Evolutionary conservation across 2,329 filamentous ascomycete genomes (phyloP), one percentile per base, ranked within the genome.

Genomic region (Xylariaceae sp.): DNA sequence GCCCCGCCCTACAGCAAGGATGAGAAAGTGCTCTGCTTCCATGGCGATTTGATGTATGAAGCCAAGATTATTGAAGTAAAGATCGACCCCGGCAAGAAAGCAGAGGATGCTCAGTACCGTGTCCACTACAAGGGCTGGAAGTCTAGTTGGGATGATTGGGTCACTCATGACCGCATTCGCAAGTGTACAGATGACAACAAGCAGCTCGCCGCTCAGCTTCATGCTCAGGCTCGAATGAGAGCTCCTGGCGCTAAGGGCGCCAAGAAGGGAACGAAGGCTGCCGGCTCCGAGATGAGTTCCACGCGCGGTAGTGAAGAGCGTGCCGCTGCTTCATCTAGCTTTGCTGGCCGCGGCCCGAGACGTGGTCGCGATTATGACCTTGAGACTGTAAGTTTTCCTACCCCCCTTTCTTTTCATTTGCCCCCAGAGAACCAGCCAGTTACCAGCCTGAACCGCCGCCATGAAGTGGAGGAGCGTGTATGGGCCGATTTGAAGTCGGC

Each of bases 111-210:
- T 72, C 86, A 91, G 73, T 99, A 96, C 78, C 89, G 90, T 71
- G 89, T 99, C 57, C 94, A 99, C 76, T 99, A 99, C 80, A 97
- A 97, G 76, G 94, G 94, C 71, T 99, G 94, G 94, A 99, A 99
- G 81, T 92, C 93, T 74, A 97, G 92, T 82, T 99, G 94, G 94
- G 94, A 99, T 77, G 94, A 99, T 77, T 97, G 93, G 93, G 94
- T 97, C 50, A 85, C 90, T 18, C 87, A 92, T 75, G 93, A 97
- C 74, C 90, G 94, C 66, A 88, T 99, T 62, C 88, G 92, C 71
- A 97, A 97, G 77, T 88, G 93, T 73, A 96, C 88, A 55, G 91
- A 96, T 58, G 94, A 97, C 76, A 97, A 97, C 77, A 90, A 90
- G 71, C 91, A 96, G 72, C 83, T 99, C 44, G 92, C 93, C 18